Conservation (phyloP, 139 green algal genomes). For the Tetraselmis chui region DNA sequence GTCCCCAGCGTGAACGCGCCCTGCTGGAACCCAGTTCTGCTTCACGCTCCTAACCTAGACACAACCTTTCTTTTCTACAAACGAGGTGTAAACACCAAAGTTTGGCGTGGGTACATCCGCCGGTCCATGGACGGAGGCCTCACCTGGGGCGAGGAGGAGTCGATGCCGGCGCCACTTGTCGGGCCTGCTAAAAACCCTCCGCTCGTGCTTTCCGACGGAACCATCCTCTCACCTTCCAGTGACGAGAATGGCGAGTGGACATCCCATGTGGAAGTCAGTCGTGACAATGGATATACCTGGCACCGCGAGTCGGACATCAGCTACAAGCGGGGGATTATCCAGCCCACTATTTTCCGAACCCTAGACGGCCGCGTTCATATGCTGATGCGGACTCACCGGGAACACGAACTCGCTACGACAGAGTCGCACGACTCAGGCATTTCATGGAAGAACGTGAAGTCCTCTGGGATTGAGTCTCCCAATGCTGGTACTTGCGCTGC, state of each 20-base stretch:
- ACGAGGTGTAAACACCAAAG: not conserved
- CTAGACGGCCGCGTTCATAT: not conserved
- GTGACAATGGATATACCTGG: slow-evolving; percentile 1
- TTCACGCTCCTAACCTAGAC: not conserved
- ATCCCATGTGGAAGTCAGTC: not conserved
- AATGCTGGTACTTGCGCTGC: not conserved
- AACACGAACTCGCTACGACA: not conserved
- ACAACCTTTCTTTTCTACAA: slow-evolving; percentile 7
- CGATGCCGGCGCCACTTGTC: not conserved
- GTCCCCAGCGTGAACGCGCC: not conserved
- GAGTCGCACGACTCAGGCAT: not conserved
- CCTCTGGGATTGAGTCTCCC: not conserved
- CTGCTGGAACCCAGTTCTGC: slow-evolving; percentile 5
- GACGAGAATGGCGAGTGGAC: slow-evolving; percentile 4
- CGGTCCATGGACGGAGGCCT: not conserved
- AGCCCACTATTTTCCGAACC: not conserved
- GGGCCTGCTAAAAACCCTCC: slow-evolving; percentile 6
- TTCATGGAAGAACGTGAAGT: not conserved
- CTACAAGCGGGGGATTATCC: slow-evolving; percentile 7
- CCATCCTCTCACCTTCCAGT: not conserved
- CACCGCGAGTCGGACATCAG: not conserved
- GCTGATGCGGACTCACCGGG: not conserved
- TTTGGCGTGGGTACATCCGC: not conserved
- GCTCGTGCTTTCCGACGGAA: not conserved
- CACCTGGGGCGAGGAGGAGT: slow-evolving; percentile 3